These are phyloP conservation scores for Myxozyma melibiosi DNA, from an alignment of 805 yeast species.

Conservation along the genomic window DNA sequence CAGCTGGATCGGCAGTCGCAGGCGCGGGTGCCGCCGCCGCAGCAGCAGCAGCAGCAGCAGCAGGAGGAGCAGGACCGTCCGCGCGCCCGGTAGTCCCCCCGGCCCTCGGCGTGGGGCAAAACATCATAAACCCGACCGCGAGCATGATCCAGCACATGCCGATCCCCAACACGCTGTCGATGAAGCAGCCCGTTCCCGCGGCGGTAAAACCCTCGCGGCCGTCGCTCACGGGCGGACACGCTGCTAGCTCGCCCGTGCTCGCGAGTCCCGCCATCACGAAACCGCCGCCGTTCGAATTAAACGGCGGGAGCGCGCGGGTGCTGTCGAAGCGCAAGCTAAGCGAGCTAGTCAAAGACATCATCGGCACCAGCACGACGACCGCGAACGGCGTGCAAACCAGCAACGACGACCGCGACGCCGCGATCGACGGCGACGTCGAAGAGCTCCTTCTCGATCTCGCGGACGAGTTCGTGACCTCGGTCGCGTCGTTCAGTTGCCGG, in stretches of 20 bases:
- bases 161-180: constrained; percentile 68
- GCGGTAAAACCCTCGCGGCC: constrained; percentile 73
- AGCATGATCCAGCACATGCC: constrained; percentile 39
- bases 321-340: constrained; percentile 85
- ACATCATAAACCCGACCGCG: constrained; percentile 42
- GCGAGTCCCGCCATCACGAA: constrained; percentile 74
- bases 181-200: constrained; percentile 67
- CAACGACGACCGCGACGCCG: constrained; percentile 83
- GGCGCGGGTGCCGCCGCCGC: constrained; percentile 10
- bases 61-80: constrained; percentile 35
- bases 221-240: constrained; percentile 80
- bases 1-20: constrained; percentile 15
- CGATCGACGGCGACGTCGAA: constrained; percentile 93
- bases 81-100: constrained; percentile 39
- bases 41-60: constrained; percentile 20
- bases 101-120: constrained; percentile 45
- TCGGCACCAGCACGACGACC: constrained; percentile 62
- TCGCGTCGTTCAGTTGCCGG: constrained; percentile 90
- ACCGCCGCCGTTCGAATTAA: constrained; percentile 81
- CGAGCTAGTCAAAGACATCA: constrained; percentile 70
- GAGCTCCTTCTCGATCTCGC: constrained; percentile 88
- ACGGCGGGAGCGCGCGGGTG: constrained; percentile 54
- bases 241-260: constrained; percentile 67
- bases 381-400: constrained; percentile 32
- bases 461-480: constrained; percentile 90